A percentile compares a stretch with the other conserved stretches of the same genome.
Evolutionary conservation across 2,329 filamentous ascomycete species (phyloP).

Genomic region (Aspergillus awamori): DNA sequence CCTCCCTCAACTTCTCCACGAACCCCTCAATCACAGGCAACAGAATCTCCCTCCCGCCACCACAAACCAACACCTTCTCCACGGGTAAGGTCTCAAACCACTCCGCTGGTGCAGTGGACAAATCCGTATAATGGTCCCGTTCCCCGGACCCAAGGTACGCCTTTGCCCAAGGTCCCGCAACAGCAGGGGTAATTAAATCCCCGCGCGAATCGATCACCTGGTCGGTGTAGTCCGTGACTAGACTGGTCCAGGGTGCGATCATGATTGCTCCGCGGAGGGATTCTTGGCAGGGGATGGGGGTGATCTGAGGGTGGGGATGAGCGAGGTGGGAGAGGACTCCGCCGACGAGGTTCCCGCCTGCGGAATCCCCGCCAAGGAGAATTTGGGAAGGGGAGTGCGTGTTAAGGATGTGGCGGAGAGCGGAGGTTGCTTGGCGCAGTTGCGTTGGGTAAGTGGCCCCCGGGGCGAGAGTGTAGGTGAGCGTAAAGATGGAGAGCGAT

Average conservation of each 20-base stretch:
- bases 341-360: constrained; percentile 47
- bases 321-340: constrained; percentile 45
- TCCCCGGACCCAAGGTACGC: constrained; percentile 50
- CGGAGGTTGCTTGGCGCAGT: constrained; percentile 45
- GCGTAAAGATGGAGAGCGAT: constrained; percentile 53
- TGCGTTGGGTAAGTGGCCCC: constrained; percentile 48
- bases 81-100: constrained; percentile 59
- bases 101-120: constrained; percentile 49
- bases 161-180: constrained; percentile 50
- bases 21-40: constrained; percentile 59
- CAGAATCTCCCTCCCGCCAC: constrained; percentile 59
- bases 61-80: constrained; percentile 55
- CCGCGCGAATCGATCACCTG: constrained; percentile 52
- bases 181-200: constrained; percentile 52
- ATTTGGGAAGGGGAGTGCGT: constrained; percentile 39
- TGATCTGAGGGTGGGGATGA: constrained; percentile 60
- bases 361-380: constrained; percentile 49
- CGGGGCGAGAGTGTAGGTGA: constrained; percentile 62
- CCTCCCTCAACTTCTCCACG: constrained; percentile 48
- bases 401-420: constrained; percentile 44
- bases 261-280: constrained; percentile 56
- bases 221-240: constrained; percentile 50
- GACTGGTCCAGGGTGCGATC: constrained; percentile 61
- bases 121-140: constrained; percentile 58
- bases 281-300: constrained; percentile 43